phyloP scores from a whole-genome alignment of 805 yeast genomes.

The Wickerhamomyces alni region DNA sequence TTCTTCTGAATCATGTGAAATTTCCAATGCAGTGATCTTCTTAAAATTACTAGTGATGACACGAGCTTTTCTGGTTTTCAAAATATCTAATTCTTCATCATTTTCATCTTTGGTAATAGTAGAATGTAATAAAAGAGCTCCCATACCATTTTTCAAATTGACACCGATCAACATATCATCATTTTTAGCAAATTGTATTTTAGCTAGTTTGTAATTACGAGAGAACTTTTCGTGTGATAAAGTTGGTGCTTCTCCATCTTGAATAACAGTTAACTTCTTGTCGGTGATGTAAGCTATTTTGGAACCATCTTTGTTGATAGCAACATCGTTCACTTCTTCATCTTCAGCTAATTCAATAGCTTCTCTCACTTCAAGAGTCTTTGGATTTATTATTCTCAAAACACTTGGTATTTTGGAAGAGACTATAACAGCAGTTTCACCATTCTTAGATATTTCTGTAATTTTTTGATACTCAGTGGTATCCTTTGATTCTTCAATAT shows the following conservation, averaged over 20 bases:
- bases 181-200: conserved; percentile 35
- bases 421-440: conserved; percentile 60
- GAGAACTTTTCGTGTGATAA: conserved; percentile 15
- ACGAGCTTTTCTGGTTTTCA: conserved; percentile 32
- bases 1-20: conserved; percentile 23
- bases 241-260: conserved; percentile 8
- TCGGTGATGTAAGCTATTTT: conserved; percentile 59
- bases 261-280: conserved; percentile 29
- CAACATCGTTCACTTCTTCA: conserved; percentile 54
- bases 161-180: conserved; percentile 37
- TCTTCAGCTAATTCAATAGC: conserved; percentile 44
- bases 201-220: conserved; percentile 27
- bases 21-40: conserved; percentile 51
- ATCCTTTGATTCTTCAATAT: conserved; percentile 41
- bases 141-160: conserved; percentile 32
- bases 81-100: conserved; percentile 4
- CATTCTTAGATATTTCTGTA: conserved; percentile 51
- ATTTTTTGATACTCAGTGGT: conserved; percentile 54
- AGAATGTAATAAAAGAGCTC: conserved; percentile 30
- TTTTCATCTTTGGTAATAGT: conserved; percentile 14
- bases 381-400: conserved; percentile 54
- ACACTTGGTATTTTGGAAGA: conserved; percentile 62
- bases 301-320: conserved; percentile 62
- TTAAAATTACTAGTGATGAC: conserved; percentile 42
- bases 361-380: conserved; percentile 45